Conservation (phyloP, 2,329 filamentous ascomycete genomes). For the Paramyrothecium sp. region DNA sequence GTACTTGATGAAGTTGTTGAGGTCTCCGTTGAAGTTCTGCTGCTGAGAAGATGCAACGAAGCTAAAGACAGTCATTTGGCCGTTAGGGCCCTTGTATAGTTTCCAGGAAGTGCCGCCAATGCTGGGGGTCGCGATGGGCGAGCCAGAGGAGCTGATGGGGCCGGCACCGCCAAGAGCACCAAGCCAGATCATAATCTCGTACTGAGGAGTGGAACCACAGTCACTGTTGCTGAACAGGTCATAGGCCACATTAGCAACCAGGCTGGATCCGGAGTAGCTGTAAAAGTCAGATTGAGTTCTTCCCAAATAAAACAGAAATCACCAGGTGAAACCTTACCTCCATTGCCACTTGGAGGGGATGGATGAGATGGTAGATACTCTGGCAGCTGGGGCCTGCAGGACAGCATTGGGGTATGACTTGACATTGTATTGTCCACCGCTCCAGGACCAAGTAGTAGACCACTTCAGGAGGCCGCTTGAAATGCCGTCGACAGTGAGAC, state of each 20-base stretch:
- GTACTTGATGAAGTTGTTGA: constrained; percentile 57
- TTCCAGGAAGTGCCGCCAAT: constrained; percentile 52
- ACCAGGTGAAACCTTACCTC: constrained; percentile 15
- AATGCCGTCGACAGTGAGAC: constrained; percentile 32
- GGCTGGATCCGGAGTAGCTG: constrained; percentile 41
- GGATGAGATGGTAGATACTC: constrained; percentile 24
- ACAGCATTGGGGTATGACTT: constrained; percentile 43
- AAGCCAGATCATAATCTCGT: constrained; percentile 29
- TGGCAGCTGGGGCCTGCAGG: constrained; percentile 24
- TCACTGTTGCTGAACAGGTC: constrained; percentile 54
- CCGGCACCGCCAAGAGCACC: constrained; percentile 15
- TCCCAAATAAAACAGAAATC: neutral
- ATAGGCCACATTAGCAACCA: constrained; percentile 57
- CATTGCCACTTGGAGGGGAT: constrained; percentile 32
- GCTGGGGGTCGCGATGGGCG: constrained; percentile 49
- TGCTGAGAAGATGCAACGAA: constrained; percentile 39
- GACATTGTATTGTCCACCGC: constrained; percentile 31
- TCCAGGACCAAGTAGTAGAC: constrained; percentile 38
- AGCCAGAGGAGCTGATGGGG: constrained; percentile 41
- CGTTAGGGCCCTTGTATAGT: constrained; percentile 56
- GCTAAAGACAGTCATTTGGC: constrained; percentile 56
- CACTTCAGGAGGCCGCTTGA: constrained; percentile 32
- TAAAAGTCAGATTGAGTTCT: neutral
- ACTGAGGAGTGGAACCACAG: constrained; percentile 43
- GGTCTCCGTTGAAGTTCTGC: constrained; percentile 52